Conservation (phyloP, 1,139 yeast genomes). For the Nakaseomyces glabratus region DNA sequence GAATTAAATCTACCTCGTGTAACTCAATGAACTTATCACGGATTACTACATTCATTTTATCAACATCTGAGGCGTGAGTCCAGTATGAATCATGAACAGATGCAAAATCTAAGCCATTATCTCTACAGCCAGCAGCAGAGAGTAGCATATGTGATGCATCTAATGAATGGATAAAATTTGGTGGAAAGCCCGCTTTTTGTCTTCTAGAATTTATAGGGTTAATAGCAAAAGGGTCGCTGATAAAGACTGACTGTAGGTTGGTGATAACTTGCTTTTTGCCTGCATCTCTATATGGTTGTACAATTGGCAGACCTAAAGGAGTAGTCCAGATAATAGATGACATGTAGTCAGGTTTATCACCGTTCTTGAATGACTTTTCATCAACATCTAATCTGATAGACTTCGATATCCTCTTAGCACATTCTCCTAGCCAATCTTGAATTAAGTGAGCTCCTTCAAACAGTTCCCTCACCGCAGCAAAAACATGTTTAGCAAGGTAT, state of each 20-base stretch:
- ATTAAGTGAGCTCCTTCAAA: conserved; percentile 90
- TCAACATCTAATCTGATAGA: conserved; percentile 60
- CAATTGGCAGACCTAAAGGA: conserved; percentile 87
- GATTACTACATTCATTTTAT: conserved; percentile 58
- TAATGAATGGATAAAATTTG: conserved; percentile 87
- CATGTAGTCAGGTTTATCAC: conserved; percentile 51
- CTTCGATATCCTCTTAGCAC: conserved; percentile 73
- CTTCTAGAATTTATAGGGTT: conserved; percentile 80
- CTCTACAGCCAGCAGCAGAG: conserved; percentile 76
- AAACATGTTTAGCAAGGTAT: conserved; percentile 70
- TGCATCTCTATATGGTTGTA: conserved; percentile 81
- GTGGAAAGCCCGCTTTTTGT: conserved; percentile 91
- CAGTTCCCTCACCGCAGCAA: conserved; percentile 73
- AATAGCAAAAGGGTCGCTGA: conserved; percentile 75
- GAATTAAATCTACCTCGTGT: conserved; percentile 66
- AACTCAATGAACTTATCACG: conserved; percentile 74
- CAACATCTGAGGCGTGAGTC: conserved; percentile 91
- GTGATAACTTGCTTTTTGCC: conserved; percentile 61
- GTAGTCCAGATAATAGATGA: conserved; percentile 97
- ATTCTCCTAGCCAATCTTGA: conserved; percentile 91
- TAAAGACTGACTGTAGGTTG: conserved; percentile 71
- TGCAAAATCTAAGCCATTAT: conserved; percentile 65
- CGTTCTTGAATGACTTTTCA: conserved; percentile 30
- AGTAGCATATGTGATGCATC: conserved; percentile 96
- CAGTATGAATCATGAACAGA: conserved; percentile 97